A percentile compares a stretch with the other conserved stretches of the same genome.
These are phyloP conservation scores for Fusarium solani-melongenae DNA, from an alignment of 2,329 filamentous ascomycete species.

Conservation along the genomic window DNA sequence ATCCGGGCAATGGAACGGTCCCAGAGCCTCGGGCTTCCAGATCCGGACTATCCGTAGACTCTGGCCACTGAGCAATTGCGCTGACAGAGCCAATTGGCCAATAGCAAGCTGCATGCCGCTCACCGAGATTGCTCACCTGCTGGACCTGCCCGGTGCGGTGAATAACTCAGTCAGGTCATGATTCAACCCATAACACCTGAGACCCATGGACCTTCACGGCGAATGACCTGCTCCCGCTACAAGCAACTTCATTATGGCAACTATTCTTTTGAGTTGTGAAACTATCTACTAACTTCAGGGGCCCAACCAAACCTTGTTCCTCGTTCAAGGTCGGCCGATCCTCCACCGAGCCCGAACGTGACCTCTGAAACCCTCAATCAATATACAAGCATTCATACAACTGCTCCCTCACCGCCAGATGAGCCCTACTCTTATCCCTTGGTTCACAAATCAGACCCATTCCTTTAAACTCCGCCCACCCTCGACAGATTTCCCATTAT, in stretches of 20 bases:
- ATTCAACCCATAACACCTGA: background rate
- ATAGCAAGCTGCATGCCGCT: conserved; percentile 20
- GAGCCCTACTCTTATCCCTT: conserved; percentile 3
- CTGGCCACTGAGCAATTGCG: conserved; percentile 5
- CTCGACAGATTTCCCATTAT: background rate
- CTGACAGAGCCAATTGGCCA: conserved; percentile 35
- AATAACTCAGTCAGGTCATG: background rate
- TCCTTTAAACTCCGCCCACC: conserved; percentile 6
- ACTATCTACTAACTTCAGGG: background rate
- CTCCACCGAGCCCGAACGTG: conserved; percentile 5
- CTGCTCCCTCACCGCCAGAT: conserved; percentile 8
- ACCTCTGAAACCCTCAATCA: background rate
- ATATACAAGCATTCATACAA: conserved; percentile 5
- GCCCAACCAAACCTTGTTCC: background rate
- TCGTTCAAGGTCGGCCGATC: background rate
- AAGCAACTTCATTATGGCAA: background rate
- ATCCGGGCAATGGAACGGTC: conserved; percentile 24
- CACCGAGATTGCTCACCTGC: conserved; percentile 32
- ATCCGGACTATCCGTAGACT: conserved; percentile 40
- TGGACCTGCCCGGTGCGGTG: conserved; percentile 24
- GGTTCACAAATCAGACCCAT: conserved; percentile 14
- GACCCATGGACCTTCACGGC: background rate
- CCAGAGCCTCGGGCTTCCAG: conserved; percentile 43
- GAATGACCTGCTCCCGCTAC: background rate
- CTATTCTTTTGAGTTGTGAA: conserved; percentile 6